Base-by-base conservation (phyloP, 257 asterid species). In the Solanum arcanum region DNA sequence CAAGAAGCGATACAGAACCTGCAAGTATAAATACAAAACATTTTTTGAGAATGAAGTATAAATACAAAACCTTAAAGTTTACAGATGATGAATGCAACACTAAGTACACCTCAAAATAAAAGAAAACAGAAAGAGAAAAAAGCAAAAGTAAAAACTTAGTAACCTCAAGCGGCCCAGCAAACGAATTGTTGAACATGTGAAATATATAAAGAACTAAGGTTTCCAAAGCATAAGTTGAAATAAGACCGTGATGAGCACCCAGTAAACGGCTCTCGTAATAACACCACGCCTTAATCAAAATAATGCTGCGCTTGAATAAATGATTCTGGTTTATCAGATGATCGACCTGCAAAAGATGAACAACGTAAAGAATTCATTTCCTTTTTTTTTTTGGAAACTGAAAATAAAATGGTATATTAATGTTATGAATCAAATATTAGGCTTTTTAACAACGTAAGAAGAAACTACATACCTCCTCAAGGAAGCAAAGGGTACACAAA, bases 191-290 rank as follows among this genome's bases (percentile, higher is more conserved):
- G 94, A 93, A 97, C 88, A 94, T 94, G 13, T 97, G 98, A 92
- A 97, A 95, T 90, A 97, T 94, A 89, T 95, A 97, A 75, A 97
- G 98, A 88, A 97, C 98, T 69, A 97, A 87, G 78, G 98, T 94
- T 94, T 97, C 99, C 93, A 97, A 90, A 84, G 98, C 99, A 87
- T 97, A 97, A 72, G 99, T 97, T 86, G 99, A 97, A 80, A 97
- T 95, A 72, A 97, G 95, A 81, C 99, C 99, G 86, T 95, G 99
- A 89, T 94, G 98, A 84, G 99, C 98, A 84, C 99, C 99, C 90
- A 97, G 86, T 89, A 95, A 91, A 31, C 98, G 99, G 89, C 99
- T 97, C 91, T 97, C 99, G 69, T 97, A 97, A 88, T 95, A 95
- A 91, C 99, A 97, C 99, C 99, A 97, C 1, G 99, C 98, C 92